These are phyloP conservation scores for Nectriaceae sp. DNA, from an alignment of 2,329 filamentous ascomycete species.

Conservation along the genomic window DNA sequence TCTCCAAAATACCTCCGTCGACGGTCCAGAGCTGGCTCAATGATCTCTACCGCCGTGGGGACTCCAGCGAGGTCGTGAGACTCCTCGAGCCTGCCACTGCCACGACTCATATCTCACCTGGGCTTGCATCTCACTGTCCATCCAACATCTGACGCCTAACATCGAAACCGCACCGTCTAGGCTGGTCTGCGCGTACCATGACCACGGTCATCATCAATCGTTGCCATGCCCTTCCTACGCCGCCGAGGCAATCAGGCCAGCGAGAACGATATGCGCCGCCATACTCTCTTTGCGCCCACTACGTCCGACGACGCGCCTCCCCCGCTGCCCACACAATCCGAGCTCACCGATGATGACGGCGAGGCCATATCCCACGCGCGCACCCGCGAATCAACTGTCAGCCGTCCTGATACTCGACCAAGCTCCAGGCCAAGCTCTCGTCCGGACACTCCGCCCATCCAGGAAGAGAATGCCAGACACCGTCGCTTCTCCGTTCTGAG, in stretches of 20 bases:
- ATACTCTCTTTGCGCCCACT: conserved; percentile 41
- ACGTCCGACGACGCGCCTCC: conserved; percentile 29
- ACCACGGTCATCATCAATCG: conserved; percentile 28
- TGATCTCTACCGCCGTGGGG: background rate
- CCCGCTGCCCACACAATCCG: conserved; percentile 24
- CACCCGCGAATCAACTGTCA: conserved; percentile 22
- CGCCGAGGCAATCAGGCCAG: conserved; percentile 61
- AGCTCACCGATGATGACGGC: conserved; percentile 18
- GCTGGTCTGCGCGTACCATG: conserved; percentile 38
- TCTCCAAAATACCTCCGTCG: background rate
- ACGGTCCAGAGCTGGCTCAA: background rate
- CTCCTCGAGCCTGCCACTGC: background rate
- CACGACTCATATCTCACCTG: background rate
- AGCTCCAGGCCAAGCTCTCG: conserved; percentile 25
- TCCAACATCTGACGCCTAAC: no score
- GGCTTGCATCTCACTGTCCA: no score
- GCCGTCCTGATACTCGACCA: conserved; percentile 4
- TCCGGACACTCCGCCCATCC: conserved; percentile 51
- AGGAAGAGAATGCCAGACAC: conserved; percentile 58
- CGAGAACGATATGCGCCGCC: conserved; percentile 60
- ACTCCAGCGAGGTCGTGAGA: background rate
- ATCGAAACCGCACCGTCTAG: conserved; percentile 12
- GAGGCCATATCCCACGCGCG: conserved; percentile 20
- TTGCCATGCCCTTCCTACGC: conserved; percentile 61
- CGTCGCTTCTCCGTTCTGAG: conserved; percentile 72